Evolutionary conservation across 2,329 filamentous ascomycete genomes (phyloP).

Genomic region (Orbilia quercus): DNA sequence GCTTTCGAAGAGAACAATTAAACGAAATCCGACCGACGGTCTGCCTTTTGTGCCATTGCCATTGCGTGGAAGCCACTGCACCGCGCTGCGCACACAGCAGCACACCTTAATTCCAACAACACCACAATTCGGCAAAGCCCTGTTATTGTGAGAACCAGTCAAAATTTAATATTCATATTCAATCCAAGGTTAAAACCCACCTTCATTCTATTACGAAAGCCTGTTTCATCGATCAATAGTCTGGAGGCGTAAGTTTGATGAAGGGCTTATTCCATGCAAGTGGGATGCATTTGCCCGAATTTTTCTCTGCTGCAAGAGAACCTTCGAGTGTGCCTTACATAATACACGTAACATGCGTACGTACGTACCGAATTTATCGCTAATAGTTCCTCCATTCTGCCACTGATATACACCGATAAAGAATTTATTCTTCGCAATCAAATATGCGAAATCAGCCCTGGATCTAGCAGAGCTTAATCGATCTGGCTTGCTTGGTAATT

Average conservation of each 20-base stretch:
- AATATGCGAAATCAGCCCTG: no score
- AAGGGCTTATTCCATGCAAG: conserved; percentile 1
- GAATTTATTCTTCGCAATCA: no score
- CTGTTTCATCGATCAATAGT: no score
- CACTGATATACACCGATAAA: conserved; percentile 5
- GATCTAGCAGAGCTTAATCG: no score
- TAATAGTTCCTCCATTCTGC: conserved; percentile 7
- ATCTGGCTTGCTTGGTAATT: neutral
- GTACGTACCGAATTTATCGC: conserved; percentile 32
- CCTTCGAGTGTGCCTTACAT: conserved; percentile 47
- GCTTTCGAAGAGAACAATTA: conserved; percentile 3
- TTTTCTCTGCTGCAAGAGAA: conserved; percentile 11
- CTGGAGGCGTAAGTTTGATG: neutral
- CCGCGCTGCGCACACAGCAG: neutral
- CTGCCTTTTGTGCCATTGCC: conserved; percentile 30
- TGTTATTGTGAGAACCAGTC: neutral
- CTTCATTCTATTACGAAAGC: no score
- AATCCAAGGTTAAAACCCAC: no score
- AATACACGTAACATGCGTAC: conserved; percentile 42
- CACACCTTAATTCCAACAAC: conserved; percentile 3
- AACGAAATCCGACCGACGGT: conserved; percentile 35
- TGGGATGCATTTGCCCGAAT: neutral
- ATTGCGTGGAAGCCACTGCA: conserved; percentile 27
- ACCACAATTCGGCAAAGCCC: conserved; percentile 5
- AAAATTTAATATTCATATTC: no score